A percentile compares a stretch with the other conserved stretches of the same genome.
phyloP scores from a whole-genome alignment of 306 rosid species.

The Cajanus cajan region DNA sequence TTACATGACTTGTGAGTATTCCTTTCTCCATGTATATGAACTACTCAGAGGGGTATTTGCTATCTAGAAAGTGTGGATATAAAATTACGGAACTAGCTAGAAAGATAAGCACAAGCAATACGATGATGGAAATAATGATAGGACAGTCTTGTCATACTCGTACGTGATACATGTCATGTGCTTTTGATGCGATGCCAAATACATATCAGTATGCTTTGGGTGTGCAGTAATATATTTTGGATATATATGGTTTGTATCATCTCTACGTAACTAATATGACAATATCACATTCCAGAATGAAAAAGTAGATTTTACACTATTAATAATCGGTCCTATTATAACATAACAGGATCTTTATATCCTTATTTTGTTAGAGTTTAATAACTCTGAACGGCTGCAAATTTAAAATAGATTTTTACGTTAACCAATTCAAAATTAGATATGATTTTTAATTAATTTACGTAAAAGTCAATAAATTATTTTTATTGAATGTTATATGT shows the following conservation, averaged over 20 bases:
- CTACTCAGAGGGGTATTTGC: not conserved
- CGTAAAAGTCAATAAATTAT: too few relatives aligned
- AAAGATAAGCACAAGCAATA: conserved; percentile 15
- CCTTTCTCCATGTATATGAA: not conserved
- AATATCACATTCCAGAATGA: not conserved
- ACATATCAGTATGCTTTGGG: not conserved
- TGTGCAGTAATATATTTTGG: not conserved
- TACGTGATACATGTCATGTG: not conserved
- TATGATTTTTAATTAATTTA: too few relatives aligned
- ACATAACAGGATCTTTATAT: not conserved
- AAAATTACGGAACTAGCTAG: not conserved
- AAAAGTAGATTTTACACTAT: not conserved
- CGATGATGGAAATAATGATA: not conserved
- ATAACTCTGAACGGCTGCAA: too few relatives aligned
- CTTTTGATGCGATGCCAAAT: not conserved
- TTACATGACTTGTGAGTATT: not conserved
- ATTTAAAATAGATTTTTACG: too few relatives aligned
- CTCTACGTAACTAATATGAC: not conserved
- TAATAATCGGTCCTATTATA: not conserved
- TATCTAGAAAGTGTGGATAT: not conserved
- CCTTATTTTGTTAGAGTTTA: not conserved
- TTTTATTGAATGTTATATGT: too few relatives aligned
- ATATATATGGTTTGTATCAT: not conserved
- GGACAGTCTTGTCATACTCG: not conserved
- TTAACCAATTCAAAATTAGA: too few relatives aligned